Base-by-base conservation (phyloP, 192 early-diverging fungal genomes). In the Coemansia sp. region DNA sequence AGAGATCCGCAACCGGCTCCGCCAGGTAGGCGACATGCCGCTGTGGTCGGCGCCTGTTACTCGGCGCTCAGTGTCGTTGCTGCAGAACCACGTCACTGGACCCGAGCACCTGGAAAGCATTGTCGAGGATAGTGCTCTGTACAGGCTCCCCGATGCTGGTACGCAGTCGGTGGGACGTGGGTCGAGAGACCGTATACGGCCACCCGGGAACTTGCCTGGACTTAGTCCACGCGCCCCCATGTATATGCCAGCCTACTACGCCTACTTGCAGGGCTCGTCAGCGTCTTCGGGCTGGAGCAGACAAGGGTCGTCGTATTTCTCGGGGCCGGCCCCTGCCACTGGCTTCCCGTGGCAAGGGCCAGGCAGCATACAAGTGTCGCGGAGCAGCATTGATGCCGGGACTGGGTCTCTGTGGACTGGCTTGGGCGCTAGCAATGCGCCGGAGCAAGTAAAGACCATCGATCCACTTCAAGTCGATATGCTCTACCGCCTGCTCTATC, bases 11-110 rank as follows among this genome's bases (percentile, higher is more conserved):
- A 69, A 58, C 34, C 62, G 46, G 11, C 27, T 66, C 37, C 68
- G 78, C 29, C 75, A 72, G n/a, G 63, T 66, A 3, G 75, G 62
- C 12, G 58, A 62, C n/a, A 63, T 61, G 39, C 59, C 75, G 5
- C 27, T 77, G 59, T 76, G 74, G 69, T 72, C 80, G 17, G 72
- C 75, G 23, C 80, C 80, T 0, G 41, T 77, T 12, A 42, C 72
- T 1, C 75, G 73, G 12, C 80, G 80, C 64, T 83, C 80, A 0
- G 55, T 75, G 19, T 83, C 80, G 19, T 46, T 83, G 46, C 60
- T 83, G 51, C 66, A 83, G 34, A 68, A 64, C 59, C 57, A 74
- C 31, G 44, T 65, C 4, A 60, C 42, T 19, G 65, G 65, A 0
- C 36, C 66, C 1, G 80, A 77, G 19, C 75, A 69, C 21, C 58